Evolutionary conservation across 305 asterid species (phyloP), one percentile per base, ranked within the genome.

Genomic region (Fraxinus floribunda): DNA sequence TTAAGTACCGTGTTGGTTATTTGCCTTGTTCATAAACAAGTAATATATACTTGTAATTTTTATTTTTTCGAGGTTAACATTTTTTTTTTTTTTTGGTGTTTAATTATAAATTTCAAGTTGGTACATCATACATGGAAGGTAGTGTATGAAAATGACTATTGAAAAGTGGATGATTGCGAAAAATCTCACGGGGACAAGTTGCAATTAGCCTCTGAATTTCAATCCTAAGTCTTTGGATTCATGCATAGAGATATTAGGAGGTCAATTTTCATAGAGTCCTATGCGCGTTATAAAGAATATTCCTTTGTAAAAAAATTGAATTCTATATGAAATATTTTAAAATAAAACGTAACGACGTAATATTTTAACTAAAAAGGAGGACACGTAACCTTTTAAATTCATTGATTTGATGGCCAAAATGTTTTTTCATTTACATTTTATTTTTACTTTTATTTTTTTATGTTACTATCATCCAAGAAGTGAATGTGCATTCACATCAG

Each of bases 201-300:
- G 62, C 30, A 39, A 49, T 35, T 60, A 78, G 29, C 29, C 81
- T 10, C 36, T 57, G 64, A 75, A 60, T 74, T 78, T 83, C 71
- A 74, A 75, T 64, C 32, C 80, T 62, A 41, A 74, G 80, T 79
- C 83, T 68, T 41, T 39, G 76, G 55, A 73, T 18, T 15, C 5
- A 76, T 75, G 55, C 18, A 10, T 77, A 62, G 38, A 36, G 30
- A 24, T 13, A 24, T 13, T 0, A 77, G 46, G 62, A 20, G 5
- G 32, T 62, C 72, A 22, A 15, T 16, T 4, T 52, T 52, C 6
- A 0, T 52, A 4, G 30, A 62, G 70, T 62, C 4, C 11, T 22
- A 5, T 60, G 3, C 72, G 72, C 72, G 72, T 62, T 20, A n/a
- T 52, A 52, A 46, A 2, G 62, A 4, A 1, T 15, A 13, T 11